Percentiles rank a stretch among this genome's conserved stretches.
Conservation (phyloP, 2,329 filamentous ascomycete genomes). For the Venturia effusa region DNA sequence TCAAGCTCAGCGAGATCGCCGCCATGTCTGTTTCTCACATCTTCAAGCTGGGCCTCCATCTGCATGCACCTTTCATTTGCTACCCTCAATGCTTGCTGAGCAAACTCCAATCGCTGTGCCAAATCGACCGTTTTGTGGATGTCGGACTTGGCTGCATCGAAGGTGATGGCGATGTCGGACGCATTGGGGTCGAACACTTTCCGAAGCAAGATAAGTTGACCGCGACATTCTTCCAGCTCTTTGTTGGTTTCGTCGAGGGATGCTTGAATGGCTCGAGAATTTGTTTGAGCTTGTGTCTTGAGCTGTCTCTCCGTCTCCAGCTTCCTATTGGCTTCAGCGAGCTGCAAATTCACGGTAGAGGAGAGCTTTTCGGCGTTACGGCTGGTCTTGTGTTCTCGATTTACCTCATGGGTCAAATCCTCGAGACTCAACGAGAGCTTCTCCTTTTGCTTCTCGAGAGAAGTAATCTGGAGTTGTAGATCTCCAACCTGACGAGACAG, state of each 20-base stretch:
- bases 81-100: slow-evolving; percentile 79
- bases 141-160: slow-evolving; percentile 61
- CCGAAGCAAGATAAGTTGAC: slow-evolving; percentile 70
- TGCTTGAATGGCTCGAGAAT: slow-evolving; percentile 67
- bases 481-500: slow-evolving; percentile 79
- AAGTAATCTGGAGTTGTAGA: slow-evolving; percentile 68
- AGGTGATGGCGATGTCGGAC: slow-evolving; percentile 50
- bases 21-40: slow-evolving; percentile 62
- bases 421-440: slow-evolving; percentile 82
- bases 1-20: slow-evolving; percentile 60
- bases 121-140: slow-evolving; percentile 60
- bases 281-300: slow-evolving; percentile 73
- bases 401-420: slow-evolving; percentile 85
- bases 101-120: slow-evolving; percentile 72
- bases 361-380: slow-evolving; percentile 83
- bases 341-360: slow-evolving; percentile 67
- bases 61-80: slow-evolving; percentile 71
- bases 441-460: slow-evolving; percentile 87
- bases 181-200: slow-evolving; percentile 76
- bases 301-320: slow-evolving; percentile 85
- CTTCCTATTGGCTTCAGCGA: slow-evolving; percentile 80
- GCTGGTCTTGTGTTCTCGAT: slow-evolving; percentile 78
- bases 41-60: slow-evolving; percentile 72
- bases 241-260: slow-evolving; percentile 69
- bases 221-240: slow-evolving; percentile 70